Evolutionary conservation across 768 basidiomycete species (phyloP), one percentile per base, ranked within the genome.

Genomic region (Leucocoprinus sp.): DNA sequence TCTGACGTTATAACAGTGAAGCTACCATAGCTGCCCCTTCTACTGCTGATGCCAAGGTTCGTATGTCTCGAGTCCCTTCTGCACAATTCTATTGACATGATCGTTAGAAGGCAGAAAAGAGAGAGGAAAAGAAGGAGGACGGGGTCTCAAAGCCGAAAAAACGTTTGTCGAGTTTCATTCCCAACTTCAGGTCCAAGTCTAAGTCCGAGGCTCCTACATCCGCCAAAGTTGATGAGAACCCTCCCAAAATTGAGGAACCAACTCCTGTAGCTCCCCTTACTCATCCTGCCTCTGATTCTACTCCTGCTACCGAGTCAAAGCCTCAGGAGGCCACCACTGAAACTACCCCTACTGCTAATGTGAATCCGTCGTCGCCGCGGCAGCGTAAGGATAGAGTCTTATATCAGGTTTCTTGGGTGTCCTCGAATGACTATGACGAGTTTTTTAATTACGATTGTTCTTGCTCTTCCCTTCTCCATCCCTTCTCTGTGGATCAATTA

Each of bases 221-320:
- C 45, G 72, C 87, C 37, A 92, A 90, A 74, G 86, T 92, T 47
- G 84, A 90, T 52, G 87, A 91, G 70, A 73, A 88, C 62, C 88
- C 91, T 29, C 90, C 91, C 53, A 80, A 82, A 72, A 85, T 93
- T 54, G 91, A 90, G 40, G 80, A 87, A 67, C 87, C 86, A 39
- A 56, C 74, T 23, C 84, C 84, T 8, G 78, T 92, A 52, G 88
- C 86, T 44, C 90, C 91, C 48, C 71, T 93, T 53, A 88, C 90
- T 69, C 76, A 85, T 62, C 82, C 86, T 28, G 82, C 80, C 15
- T 65, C 72, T 17, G 76, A 75, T 54, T 57, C 68, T 12, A 54
- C 67, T 21, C 59, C 63, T 35, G 55, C 65, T 8, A 72, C 58
- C 7, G 61, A 66, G 41, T 52, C 66, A 48, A 64, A 69, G 45